These are phyloP conservation scores for Ophiostoma novo-ulmi DNA, from an alignment of 2,329 filamentous ascomycete genomes.

Conservation along the genomic window DNA sequence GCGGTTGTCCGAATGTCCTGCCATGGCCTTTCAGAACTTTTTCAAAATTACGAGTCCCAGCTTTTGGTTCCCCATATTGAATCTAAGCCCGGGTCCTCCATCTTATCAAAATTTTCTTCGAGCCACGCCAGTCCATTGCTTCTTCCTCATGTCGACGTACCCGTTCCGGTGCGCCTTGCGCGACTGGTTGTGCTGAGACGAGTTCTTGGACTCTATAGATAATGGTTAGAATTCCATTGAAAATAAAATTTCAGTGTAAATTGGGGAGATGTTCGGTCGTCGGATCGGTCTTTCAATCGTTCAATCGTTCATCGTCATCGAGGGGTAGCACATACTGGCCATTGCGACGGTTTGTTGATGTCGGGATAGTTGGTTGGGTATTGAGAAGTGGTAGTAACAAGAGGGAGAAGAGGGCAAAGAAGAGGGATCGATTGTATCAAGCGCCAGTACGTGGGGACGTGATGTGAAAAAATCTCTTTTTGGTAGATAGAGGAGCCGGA, in stretches of 20 bases:
- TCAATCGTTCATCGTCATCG: slow-evolving; percentile 3
- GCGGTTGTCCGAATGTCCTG: not conserved
- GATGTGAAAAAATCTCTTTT: slow-evolving; percentile 28
- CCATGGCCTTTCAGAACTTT: not conserved
- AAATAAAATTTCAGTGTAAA: not conserved
- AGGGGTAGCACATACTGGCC: slow-evolving; percentile 56
- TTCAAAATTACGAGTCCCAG: not conserved
- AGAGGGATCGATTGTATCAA: slow-evolving; percentile 12
- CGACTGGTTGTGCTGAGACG: slow-evolving; percentile 97
- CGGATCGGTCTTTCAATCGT: slow-evolving; percentile 7
- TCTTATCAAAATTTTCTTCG: not conserved
- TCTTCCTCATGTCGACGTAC: slow-evolving; percentile 52
- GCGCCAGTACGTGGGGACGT: slow-evolving; percentile 17
- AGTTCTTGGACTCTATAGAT: slow-evolving; percentile 93
- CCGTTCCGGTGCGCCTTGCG: slow-evolving; percentile 99
- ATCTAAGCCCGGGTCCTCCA: not conserved
- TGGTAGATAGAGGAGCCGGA: slow-evolving; percentile 21
- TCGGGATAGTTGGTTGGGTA: slow-evolving; percentile 26
- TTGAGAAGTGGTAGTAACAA: slow-evolving; percentile 23
- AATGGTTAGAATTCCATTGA: slow-evolving; percentile 30
- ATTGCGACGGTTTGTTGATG: slow-evolving; percentile 51
- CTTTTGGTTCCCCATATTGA: not conserved
- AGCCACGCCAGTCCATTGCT: not conserved
- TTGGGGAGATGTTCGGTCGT: not conserved
- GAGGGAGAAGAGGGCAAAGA: slow-evolving; percentile 16